These are phyloP conservation scores for Sordariomycetes sp. DNA, from an alignment of 2,329 filamentous ascomycete species.

Conservation along the genomic window DNA sequence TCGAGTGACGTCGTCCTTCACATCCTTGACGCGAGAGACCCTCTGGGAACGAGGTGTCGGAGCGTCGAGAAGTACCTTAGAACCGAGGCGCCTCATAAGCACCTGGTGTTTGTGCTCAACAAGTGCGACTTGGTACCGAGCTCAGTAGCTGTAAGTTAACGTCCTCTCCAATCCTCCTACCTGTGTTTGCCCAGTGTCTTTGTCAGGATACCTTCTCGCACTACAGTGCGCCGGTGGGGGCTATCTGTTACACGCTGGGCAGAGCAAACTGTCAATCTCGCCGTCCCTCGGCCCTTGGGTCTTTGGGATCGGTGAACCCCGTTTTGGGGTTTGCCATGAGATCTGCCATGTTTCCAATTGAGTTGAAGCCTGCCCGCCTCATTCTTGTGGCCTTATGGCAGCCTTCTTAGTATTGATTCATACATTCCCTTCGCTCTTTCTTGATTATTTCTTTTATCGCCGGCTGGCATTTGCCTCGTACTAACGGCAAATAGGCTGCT, in stretches of 20 bases:
- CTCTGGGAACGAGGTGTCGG: conserved; percentile 76
- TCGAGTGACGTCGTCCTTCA: conserved; percentile 76
- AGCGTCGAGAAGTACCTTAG: conserved; percentile 73
- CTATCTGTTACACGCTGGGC: conserved; percentile 99
- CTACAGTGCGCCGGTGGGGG: conserved; percentile 53
- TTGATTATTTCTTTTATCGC: background rate
- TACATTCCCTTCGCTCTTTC: conserved; percentile 31
- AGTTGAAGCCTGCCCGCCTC: conserved; percentile 84
- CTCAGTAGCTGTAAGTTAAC: conserved; percentile 78
- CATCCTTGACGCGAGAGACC: conserved; percentile 80
- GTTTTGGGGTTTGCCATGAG: conserved; percentile 81
- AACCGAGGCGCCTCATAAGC: conserved; percentile 92
- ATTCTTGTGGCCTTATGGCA: conserved; percentile 45
- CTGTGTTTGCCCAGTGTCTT: conserved; percentile 47
- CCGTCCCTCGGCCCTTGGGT: conserved; percentile 19
- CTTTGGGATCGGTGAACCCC: conserved; percentile 55
- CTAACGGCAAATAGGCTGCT: conserved; percentile 50
- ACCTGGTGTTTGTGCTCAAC: conserved; percentile 42
- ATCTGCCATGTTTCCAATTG: conserved; percentile 68
- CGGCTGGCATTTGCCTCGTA: too few species aligned
- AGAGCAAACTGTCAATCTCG: conserved; percentile 54
- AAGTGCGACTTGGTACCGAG: conserved; percentile 74
- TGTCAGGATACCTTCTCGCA: conserved; percentile 70
- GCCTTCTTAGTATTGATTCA: conserved; percentile 99
- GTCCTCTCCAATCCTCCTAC: conserved; percentile 4